Evolutionary conservation across 768 basidiomycete species (phyloP).

Genomic region (Rhodotorula kratochvilovae): DNA sequence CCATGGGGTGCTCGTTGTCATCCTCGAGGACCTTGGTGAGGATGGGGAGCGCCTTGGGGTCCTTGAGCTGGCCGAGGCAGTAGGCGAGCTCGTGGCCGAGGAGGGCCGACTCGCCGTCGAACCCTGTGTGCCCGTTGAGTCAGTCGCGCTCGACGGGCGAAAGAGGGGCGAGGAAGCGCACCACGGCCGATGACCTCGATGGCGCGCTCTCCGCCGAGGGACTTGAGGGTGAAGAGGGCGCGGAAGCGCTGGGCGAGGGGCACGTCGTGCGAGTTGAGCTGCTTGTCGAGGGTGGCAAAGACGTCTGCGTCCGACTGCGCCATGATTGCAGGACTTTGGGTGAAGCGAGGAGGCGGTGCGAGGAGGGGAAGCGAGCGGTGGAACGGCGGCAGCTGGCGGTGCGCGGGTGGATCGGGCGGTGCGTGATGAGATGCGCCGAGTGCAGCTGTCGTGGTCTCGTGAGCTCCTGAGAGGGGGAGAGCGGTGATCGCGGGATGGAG

Average conservation of each 20-base stretch:
- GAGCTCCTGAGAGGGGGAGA: no score
- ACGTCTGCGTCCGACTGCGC: conserved; percentile 49
- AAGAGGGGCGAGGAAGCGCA: conserved; percentile 44
- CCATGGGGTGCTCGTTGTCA: conserved; percentile 80
- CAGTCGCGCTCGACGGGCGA: neutral
- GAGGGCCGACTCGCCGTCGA: conserved; percentile 77
- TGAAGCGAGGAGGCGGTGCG: neutral
- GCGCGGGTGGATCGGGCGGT: no score
- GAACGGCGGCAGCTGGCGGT: no score
- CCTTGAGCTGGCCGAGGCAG: conserved; percentile 87
- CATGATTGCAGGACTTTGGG: neutral
- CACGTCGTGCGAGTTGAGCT: conserved; percentile 73
- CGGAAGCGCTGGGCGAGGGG: conserved; percentile 83
- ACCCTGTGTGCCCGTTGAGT: conserved; percentile 54
- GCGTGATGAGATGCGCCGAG: no score
- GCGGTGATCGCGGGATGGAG: neutral
- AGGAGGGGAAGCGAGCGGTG: neutral
- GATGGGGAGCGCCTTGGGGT: conserved; percentile 65
- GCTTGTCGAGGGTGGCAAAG: conserved; percentile 65
- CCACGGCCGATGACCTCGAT: conserved; percentile 82
- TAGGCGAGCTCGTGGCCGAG: conserved; percentile 97
- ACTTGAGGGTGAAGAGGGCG: conserved; percentile 86
- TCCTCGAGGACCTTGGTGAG: conserved; percentile 73
- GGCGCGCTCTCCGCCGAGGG: conserved; percentile 59
- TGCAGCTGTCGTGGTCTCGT: neutral